Conservation (phyloP, 148 eudicot genomes). For the Polygonum aviculare region DNA sequence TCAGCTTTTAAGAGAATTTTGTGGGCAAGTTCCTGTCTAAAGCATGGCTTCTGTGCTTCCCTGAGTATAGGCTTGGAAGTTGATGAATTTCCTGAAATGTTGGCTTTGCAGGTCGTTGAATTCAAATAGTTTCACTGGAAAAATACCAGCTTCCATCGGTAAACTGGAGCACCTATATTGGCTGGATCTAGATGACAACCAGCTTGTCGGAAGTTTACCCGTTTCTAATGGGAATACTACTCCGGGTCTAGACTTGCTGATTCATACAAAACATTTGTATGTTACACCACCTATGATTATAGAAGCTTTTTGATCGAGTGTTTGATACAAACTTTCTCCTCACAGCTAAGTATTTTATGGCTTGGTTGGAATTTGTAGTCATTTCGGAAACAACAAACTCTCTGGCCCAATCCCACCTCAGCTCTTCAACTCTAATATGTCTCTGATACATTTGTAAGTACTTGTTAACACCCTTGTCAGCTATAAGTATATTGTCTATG, state of each 20-base stretch:
- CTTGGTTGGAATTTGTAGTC: constrained; percentile 27
- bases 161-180: constrained; percentile 45
- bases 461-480: constrained; percentile 1
- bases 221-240: constrained; percentile 39
- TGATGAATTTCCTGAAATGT: not conserved
- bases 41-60: not conserved
- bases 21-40: not conserved
- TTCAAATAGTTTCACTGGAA: constrained; percentile 51
- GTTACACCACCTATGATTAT: constrained; percentile 15
- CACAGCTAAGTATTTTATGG: not conserved
- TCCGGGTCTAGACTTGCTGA: constrained; percentile 55
- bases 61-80: not conserved
- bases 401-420: constrained; percentile 57
- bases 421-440: constrained; percentile 57
- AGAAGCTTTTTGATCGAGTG: not conserved
- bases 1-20: not conserved
- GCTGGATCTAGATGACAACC: constrained; percentile 54
- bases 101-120: constrained; percentile 47
- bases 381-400: constrained; percentile 68
- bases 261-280: constrained; percentile 60
- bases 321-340: not conserved
- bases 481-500: not conserved
- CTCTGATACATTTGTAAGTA: constrained; percentile 69
- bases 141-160: constrained; percentile 43
- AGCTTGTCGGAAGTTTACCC: constrained; percentile 50